These are phyloP conservation scores for Harrya chromipes DNA, from an alignment of 768 basidiomycete genomes.

Conservation along the genomic window DNA sequence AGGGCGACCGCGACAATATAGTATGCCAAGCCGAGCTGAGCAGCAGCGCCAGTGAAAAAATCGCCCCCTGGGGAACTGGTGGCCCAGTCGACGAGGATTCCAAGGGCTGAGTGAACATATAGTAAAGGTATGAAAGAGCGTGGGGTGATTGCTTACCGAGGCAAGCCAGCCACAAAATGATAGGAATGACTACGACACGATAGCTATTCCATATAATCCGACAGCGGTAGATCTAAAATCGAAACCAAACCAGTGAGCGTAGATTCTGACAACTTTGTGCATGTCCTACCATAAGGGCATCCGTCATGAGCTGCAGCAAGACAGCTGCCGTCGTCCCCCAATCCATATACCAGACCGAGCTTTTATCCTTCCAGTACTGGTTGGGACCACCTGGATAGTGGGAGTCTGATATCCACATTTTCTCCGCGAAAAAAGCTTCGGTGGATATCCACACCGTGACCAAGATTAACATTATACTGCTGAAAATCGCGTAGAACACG, in stretches of 20 bases:
- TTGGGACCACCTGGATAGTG: slow-evolving; percentile 33
- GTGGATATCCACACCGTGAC: slow-evolving; percentile 26
- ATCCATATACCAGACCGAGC: slow-evolving; percentile 17
- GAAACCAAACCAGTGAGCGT: slow-evolving; percentile 5
- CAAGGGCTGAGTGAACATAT: neutral
- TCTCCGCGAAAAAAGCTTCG: slow-evolving; percentile 17
- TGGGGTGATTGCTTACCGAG: slow-evolving; percentile 9
- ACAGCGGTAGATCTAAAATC: slow-evolving; percentile 36
- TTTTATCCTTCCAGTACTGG: slow-evolving; percentile 25
- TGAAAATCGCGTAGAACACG: slow-evolving; percentile 12
- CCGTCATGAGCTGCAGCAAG: slow-evolving; percentile 30
- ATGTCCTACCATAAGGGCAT: slow-evolving; percentile 25
- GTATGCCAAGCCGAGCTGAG: slow-evolving; percentile 4
- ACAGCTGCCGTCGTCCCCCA: slow-evolving; percentile 24
- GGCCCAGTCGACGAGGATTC: neutral
- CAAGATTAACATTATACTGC: slow-evolving; percentile 19
- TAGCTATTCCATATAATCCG: slow-evolving; percentile 29
- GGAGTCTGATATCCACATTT: slow-evolving; percentile 33
- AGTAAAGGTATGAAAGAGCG: neutral
- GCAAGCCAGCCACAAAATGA: slow-evolving; percentile 10
- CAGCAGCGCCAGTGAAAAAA: neutral
- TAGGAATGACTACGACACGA: slow-evolving; percentile 3
- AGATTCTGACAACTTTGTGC: slow-evolving; percentile 21
- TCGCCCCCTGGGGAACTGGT: neutral
- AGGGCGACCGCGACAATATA: slow-evolving; percentile 2